A percentile compares a stretch with the other conserved stretches of the same genome.
These are phyloP conservation scores for Mortierella polycephala DNA, from an alignment of 371 early-diverging fungal genomes.

Conservation along the genomic window DNA sequence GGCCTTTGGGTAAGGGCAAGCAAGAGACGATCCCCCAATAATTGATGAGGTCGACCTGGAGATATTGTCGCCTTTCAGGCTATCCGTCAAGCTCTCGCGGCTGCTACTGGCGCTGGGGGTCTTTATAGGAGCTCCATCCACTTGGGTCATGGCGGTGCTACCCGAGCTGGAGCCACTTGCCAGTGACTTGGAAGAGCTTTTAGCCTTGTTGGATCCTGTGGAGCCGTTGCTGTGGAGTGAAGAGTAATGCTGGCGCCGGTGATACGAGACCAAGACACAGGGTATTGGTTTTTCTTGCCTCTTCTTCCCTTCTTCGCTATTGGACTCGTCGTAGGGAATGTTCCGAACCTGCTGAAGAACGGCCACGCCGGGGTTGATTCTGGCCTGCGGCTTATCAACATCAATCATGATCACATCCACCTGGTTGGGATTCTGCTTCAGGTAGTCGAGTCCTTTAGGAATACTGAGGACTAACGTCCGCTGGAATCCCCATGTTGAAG, in stretches of 20 bases:
- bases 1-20: slow-evolving; percentile 4
- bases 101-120: slow-evolving; percentile 13
- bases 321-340: slow-evolving; percentile 7
- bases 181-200: background rate
- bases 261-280: slow-evolving; percentile 48
- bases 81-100: slow-evolving; percentile 28
- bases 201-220: background rate
- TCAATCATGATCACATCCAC: slow-evolving; percentile 52
- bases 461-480: slow-evolving; percentile 32
- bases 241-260: slow-evolving; percentile 19
- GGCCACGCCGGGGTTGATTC: slow-evolving; percentile 36
- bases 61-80: background rate
- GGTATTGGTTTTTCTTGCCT: slow-evolving; percentile 13
- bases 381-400: slow-evolving; percentile 40
- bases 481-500: slow-evolving; percentile 51
- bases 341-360: slow-evolving; percentile 39
- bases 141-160: slow-evolving; percentile 28
- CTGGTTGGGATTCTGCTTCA: slow-evolving; percentile 27
- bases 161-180: slow-evolving; percentile 20
- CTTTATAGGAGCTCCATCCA: slow-evolving; percentile 21
- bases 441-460: slow-evolving; percentile 38
- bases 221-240: background rate
- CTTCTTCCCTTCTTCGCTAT: slow-evolving; percentile 1
- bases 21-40: background rate
- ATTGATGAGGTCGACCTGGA: slow-evolving; percentile 1